phyloP scores from a whole-genome alignment of 139 green algal genomes.

The Chlorella sp. region DNA sequence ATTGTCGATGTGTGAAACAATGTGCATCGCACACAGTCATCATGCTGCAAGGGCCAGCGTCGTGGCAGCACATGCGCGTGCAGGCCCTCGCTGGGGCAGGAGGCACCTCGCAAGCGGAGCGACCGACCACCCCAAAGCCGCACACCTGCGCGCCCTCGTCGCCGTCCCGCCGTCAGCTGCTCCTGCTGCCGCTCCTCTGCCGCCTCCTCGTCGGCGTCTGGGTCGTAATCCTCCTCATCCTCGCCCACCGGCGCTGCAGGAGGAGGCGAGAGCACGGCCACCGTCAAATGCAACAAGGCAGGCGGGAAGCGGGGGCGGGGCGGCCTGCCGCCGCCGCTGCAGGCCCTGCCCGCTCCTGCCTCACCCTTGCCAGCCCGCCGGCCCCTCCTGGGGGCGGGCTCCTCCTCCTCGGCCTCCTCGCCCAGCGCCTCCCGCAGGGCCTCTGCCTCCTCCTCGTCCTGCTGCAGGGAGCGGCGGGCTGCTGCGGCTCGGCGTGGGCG shows the following conservation, averaged over 20 bases:
- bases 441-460: neutral
- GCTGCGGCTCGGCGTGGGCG: neutral
- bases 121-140: neutral
- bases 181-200: neutral
- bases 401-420: neutral
- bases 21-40: too few relatives aligned
- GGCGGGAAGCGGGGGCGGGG: neutral
- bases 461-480: neutral
- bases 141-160: too few relatives aligned
- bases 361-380: constrained; percentile 12
- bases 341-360: neutral
- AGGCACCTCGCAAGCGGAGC: too few relatives aligned
- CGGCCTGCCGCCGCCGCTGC: neutral
- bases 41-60: too few relatives aligned
- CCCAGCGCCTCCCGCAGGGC: too few relatives aligned
- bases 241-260: neutral
- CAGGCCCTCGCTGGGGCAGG: too few relatives aligned
- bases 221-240: constrained; percentile 19
- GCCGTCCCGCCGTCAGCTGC: neutral
- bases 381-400: neutral
- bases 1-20: too few relatives aligned
- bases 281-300: neutral
- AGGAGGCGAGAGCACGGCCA: too few relatives aligned
- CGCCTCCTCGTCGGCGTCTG: neutral
- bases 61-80: too few relatives aligned